phyloP scores from a whole-genome alignment of 2,329 filamentous ascomycete genomes.

The Akanthomyces lecanii region DNA sequence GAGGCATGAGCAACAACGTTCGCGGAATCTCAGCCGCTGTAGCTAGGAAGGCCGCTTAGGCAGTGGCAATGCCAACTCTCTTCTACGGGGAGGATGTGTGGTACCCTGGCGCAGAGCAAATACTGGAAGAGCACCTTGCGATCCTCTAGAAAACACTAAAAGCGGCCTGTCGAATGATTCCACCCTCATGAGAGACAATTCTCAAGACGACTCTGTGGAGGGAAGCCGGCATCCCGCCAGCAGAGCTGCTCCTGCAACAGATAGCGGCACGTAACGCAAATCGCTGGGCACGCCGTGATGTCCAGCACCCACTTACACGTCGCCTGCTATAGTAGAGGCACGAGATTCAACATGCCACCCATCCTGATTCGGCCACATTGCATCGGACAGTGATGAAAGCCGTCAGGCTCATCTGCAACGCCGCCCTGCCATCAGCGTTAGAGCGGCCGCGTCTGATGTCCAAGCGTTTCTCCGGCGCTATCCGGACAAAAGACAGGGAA shows the following conservation, averaged over 20 bases:
- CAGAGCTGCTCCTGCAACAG: constrained; percentile 8
- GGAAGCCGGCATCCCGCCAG: constrained; percentile 16
- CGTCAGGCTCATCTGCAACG: no score
- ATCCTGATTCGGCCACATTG: neutral
- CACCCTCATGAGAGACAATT: no score
- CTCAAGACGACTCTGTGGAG: no score
- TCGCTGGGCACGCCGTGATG: neutral
- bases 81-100: constrained; percentile 17
- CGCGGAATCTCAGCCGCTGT: constrained; percentile 13
- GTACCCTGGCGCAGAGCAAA: constrained; percentile 13
- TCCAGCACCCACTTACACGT: constrained; percentile 3
- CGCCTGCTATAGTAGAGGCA: no score
- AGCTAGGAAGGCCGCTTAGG: constrained; percentile 2
- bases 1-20: constrained; percentile 15
- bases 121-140: neutral
- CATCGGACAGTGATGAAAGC: no score
- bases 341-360: no score
- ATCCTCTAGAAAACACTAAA: no score
- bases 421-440: no score
- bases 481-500: no score
- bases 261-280: neutral
- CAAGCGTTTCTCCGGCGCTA: no score
- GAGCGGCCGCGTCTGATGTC: no score
- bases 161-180: no score
- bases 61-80: constrained; percentile 15